These are phyloP conservation scores for Apophysomyces ossiformis DNA, from an alignment of 371 early-diverging fungal species.

Conservation along the genomic window DNA sequence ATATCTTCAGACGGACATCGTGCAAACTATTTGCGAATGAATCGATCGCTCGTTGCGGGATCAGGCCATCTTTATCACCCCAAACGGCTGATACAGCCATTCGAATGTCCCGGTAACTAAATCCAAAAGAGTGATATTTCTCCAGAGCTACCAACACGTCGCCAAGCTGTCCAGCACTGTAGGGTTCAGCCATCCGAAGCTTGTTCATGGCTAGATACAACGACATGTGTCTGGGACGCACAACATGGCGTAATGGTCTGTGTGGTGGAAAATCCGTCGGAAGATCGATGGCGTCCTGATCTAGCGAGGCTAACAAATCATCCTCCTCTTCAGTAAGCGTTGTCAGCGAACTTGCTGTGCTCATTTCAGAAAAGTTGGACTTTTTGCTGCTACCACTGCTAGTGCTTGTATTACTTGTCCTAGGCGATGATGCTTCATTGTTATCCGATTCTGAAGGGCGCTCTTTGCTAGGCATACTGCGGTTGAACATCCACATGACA, in stretches of 20 bases:
- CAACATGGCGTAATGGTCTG: constrained; percentile 52
- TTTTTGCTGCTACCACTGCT: constrained; percentile 12
- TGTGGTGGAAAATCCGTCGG: constrained; percentile 55
- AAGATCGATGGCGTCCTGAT: constrained; percentile 40
- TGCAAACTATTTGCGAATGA: constrained; percentile 41
- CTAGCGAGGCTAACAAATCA: constrained; percentile 37
- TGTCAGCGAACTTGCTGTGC: constrained; percentile 14
- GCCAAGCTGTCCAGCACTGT: constrained; percentile 44
- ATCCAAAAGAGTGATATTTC: constrained; percentile 54
- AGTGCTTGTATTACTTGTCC: constrained; percentile 14
- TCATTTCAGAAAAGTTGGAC: not conserved
- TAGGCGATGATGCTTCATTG: constrained; percentile 10
- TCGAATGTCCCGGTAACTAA: constrained; percentile 46
- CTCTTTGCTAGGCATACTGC: constrained; percentile 16
- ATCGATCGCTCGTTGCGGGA: constrained; percentile 45
- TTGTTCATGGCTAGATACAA: constrained; percentile 55
- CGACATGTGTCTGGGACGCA: constrained; percentile 51
- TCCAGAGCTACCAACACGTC: constrained; percentile 56
- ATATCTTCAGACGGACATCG: constrained; percentile 48
- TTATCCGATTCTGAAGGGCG: not conserved
- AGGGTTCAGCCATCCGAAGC: constrained; percentile 45
- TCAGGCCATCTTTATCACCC: constrained; percentile 57
- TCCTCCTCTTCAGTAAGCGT: constrained; percentile 35
- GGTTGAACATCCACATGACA: constrained; percentile 53
- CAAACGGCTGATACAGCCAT: constrained; percentile 51